phyloP scores from a whole-genome alignment of 2,329 filamentous ascomycete genomes.

The Tricladium varicosporioides region DNA sequence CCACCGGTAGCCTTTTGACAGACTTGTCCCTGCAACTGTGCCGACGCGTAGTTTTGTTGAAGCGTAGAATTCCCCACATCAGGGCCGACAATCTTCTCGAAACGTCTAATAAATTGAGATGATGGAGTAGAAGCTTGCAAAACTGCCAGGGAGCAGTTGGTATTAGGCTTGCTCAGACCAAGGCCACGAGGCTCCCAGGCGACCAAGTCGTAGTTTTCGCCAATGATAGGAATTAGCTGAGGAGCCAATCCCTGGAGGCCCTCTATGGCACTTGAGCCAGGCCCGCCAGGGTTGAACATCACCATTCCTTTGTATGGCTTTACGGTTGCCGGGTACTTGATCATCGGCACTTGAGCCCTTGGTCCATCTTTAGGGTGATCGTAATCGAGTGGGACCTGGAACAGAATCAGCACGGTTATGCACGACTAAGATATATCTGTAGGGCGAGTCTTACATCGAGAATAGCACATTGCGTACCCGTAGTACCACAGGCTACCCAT shows the following conservation, averaged over 20 bases:
- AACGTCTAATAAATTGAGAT: background rate
- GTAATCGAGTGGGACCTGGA: background rate
- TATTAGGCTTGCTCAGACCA: constrained; percentile 45
- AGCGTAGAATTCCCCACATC: background rate
- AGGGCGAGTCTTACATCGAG: background rate
- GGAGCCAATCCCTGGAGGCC: constrained; percentile 16
- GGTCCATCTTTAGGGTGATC: background rate
- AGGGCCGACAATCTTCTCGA: background rate
- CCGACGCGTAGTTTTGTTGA: background rate
- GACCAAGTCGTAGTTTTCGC: constrained; percentile 39
- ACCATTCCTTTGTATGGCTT: background rate
- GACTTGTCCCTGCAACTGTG: background rate
- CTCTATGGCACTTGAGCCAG: constrained; percentile 39
- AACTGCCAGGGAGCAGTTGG: constrained; percentile 38
- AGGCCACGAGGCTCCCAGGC: constrained; percentile 47
- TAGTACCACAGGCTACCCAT: background rate
- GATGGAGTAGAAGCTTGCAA: background rate
- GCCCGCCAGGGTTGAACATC: constrained; percentile 40
- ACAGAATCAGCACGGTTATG: background rate
- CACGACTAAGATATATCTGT: background rate
- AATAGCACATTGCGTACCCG: background rate
- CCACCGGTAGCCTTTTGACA: constrained; percentile 3
- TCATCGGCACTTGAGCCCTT: background rate
- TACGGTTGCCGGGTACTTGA: background rate
- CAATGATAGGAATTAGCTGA: constrained; percentile 27